Base-by-base conservation (phyloP, 2,329 filamentous ascomycete genomes). In the Fusarium ramigenum region DNA sequence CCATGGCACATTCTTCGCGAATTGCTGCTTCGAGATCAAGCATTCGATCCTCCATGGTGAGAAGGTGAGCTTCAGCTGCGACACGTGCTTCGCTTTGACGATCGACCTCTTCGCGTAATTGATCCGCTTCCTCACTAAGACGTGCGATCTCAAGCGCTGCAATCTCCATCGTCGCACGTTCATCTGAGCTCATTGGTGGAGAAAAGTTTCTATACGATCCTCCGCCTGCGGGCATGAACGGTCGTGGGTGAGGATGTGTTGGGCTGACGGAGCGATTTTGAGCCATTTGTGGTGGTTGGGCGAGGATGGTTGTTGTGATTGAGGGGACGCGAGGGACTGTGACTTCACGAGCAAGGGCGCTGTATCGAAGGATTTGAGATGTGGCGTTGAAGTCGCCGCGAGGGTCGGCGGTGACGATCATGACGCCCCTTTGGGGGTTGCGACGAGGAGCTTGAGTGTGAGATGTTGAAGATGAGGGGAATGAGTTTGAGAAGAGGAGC, bases 341-440 rank as follows among this genome's bases (percentile, higher is more conserved):
- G 16, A 98, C 93, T 83, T 98, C 96, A 25, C 95, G 91, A 0
- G 96, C 96, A 9, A 99, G 88, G 1, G 96, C 96, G 28, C 94
- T 96, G 83, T 99, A 99, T 23, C 96, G 92, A 4, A 99, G 86
- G 69, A 99, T 98, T 79, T 98, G 96, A 9, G 94, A 97, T 0
- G 96, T 99, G 18, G 96, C 95, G 79, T 98, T 98, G 85, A 95
- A 98, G 82, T 99, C 96, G 42, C 96, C 96, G 18, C 93, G 84
- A 0, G 96, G 94, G 78, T 99, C 96, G 7, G 96, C 96, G 0
- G 96, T 97, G 21, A 98, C 96, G 63, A 99, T 93, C 95, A 99
- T 98, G 77, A 97, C 91, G 2, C 92, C 95, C 78, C 93, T 95
- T 80, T 98, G 96, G 0, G 94, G 93, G 71, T 91, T 90, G 21